Percentiles rank a stretch among this genome's conserved stretches.
These are phyloP conservation scores for Phytopythium aichiense DNA, from an alignment of 352 stramenopile species.

Conservation along the genomic window DNA sequence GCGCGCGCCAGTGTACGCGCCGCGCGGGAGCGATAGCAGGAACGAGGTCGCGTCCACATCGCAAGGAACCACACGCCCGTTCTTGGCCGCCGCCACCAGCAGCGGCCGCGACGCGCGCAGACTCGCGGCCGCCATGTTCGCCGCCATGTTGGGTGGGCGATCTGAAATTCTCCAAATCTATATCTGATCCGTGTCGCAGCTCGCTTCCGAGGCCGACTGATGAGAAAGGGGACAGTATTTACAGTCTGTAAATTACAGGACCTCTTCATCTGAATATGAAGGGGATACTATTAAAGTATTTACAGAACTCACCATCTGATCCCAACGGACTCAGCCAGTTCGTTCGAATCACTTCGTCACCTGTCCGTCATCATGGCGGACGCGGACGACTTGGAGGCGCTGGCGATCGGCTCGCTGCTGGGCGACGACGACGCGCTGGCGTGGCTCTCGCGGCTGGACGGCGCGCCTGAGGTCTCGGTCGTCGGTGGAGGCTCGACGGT, in stretches of 20 bases:
- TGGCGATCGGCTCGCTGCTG: not conserved
- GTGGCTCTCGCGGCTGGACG: not conserved
- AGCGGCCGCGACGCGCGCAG: conserved; percentile 11
- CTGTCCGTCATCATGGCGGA: not conserved
- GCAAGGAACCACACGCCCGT: conserved; percentile 60
- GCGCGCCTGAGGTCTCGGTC: not conserved
- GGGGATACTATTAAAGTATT: not conserved
- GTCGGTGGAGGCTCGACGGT: not conserved
- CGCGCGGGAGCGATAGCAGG: conserved; percentile 53
- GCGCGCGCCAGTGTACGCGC: conserved; percentile 67
- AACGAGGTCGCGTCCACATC: conserved; percentile 63
- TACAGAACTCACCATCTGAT: not conserved
- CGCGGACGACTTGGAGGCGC: not conserved
- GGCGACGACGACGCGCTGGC: conserved; percentile 1
- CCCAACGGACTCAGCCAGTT: not conserved
- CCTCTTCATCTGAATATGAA: too few species aligned
- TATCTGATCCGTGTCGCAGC: too few species aligned
- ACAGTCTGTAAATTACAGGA: too few species aligned
- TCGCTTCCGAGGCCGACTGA: too few species aligned
- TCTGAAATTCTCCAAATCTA: too few species aligned
- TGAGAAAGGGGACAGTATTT: too few species aligned
- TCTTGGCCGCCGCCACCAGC: conserved; percentile 60
- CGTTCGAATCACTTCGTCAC: too few species aligned
- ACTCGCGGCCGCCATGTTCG: not conserved
- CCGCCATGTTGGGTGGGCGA: too few species aligned